phyloP scores from a whole-genome alignment of 192 early-diverging fungal species.

The Funneliformis geosporum region DNA sequence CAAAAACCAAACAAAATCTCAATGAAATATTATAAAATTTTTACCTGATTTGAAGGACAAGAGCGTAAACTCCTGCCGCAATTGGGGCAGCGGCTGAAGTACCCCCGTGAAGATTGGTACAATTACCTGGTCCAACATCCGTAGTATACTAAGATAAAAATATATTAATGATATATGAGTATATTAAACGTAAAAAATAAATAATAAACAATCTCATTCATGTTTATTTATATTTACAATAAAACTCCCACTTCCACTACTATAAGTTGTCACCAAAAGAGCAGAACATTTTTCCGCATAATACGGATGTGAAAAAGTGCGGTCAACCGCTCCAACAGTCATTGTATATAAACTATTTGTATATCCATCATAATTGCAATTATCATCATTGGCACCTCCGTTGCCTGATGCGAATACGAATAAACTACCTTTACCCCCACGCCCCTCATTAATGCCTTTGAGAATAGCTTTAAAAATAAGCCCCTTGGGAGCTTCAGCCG shows the following conservation, averaged over 20 bases:
- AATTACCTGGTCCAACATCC: slow-evolving; percentile 73
- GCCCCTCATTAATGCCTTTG: slow-evolving; percentile 84
- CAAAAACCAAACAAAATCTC: background rate
- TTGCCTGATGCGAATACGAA: slow-evolving; percentile 96
- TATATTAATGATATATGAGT: background rate
- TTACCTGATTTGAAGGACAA: slow-evolving; percentile 69
- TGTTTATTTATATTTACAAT: slow-evolving; percentile 61
- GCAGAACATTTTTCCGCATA: slow-evolving; percentile 92
- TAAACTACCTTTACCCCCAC: slow-evolving; percentile 81
- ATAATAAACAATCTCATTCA: background rate
- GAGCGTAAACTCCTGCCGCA: slow-evolving; percentile 85
- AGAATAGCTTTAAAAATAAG: slow-evolving; percentile 82
- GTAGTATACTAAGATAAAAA: slow-evolving; percentile 75
- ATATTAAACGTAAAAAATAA: background rate
- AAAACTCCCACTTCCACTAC: slow-evolving; percentile 69
- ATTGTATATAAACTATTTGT: slow-evolving; percentile 96
- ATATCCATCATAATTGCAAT: slow-evolving; percentile 97
- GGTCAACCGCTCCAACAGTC: slow-evolving; percentile 87
- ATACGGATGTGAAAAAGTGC: slow-evolving; percentile 68
- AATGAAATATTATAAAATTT: background rate
- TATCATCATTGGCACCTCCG: slow-evolving; percentile 74
- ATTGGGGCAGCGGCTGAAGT: slow-evolving; percentile 96
- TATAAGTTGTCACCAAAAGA: slow-evolving; percentile 88
- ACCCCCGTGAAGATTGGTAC: slow-evolving; percentile 82
- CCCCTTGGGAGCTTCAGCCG: slow-evolving; percentile 81